phyloP scores from a whole-genome alignment of 768 basidiomycete species.

The Mycena capillaripes region DNA sequence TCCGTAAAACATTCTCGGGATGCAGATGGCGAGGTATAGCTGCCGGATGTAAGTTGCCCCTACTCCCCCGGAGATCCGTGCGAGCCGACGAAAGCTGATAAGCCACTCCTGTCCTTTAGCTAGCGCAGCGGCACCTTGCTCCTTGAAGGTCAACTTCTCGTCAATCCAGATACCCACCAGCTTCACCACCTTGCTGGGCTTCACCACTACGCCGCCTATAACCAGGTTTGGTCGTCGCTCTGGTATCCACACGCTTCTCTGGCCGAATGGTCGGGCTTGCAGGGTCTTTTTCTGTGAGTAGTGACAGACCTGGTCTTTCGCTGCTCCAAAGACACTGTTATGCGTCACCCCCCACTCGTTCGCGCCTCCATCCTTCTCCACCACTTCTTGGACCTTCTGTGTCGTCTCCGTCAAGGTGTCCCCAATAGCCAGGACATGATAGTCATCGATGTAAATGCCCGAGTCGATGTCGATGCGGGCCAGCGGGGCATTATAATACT shows the following conservation, averaged over 20 bases:
- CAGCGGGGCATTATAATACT: neutral
- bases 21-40: constrained; percentile 2
- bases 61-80: neutral
- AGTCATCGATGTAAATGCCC: neutral
- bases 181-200: neutral
- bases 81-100: neutral
- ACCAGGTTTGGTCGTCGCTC: neutral
- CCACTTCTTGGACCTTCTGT: neutral
- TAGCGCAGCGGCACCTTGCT: neutral
- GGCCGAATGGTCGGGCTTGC: neutral
- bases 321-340: neutral
- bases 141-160: neutral
- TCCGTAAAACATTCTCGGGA: neutral
- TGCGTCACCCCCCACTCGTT: neutral
- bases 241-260: neutral
- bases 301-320: neutral
- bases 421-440: neutral
- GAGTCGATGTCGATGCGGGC: neutral
- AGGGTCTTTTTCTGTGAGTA: neutral
- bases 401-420: neutral
- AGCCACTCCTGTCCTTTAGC: neutral
- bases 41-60: neutral
- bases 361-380: neutral
- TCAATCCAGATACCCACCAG: constrained; percentile 2
- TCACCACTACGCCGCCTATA: neutral